Evolutionary conservation across 495 filamentous ascomycete species (phyloP).

Genomic region (Achaetomiella virescens): DNA sequence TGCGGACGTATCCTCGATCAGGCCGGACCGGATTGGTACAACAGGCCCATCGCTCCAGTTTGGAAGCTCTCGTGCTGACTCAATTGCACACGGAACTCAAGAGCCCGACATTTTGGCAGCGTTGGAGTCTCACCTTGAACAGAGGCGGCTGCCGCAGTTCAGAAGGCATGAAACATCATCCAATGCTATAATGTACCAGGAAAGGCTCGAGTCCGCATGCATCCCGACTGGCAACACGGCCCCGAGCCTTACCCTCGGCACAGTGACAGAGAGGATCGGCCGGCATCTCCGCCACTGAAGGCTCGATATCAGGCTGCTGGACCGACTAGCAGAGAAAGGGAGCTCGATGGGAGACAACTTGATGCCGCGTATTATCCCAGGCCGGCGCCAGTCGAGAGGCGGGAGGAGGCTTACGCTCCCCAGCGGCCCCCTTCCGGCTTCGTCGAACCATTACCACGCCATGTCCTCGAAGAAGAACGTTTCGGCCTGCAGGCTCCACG

Average conservation of each 20-base stretch:
- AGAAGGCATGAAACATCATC: neutral
- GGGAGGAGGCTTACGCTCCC: neutral
- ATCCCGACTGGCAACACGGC: neutral
- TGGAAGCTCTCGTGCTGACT: neutral
- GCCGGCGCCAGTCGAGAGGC: neutral
- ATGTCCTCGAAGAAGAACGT: constrained; percentile 9
- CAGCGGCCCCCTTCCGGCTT: constrained; percentile 1
- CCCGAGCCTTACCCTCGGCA: neutral
- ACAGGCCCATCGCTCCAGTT: neutral
- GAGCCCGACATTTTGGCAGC: constrained; percentile 16
- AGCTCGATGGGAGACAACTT: neutral
- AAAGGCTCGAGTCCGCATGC: neutral
- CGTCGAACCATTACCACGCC: constrained; percentile 4
- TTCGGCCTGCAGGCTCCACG: constrained; percentile 13
- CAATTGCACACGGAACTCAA: neutral
- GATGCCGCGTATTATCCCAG: constrained; percentile 8
- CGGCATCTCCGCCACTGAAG: constrained; percentile 2
- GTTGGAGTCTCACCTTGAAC: constrained; percentile 20
- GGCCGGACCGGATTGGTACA: neutral
- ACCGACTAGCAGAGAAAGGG: neutral
- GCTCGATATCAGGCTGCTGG: neutral
- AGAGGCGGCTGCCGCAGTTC: neutral
- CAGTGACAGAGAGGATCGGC: neutral
- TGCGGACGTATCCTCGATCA: neutral
- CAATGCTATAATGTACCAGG: neutral